A percentile compares a stretch with the other conserved stretches of the same genome.
phyloP scores from a whole-genome alignment of 441 rosid species.

The Aquilaria agallochum region DNA sequence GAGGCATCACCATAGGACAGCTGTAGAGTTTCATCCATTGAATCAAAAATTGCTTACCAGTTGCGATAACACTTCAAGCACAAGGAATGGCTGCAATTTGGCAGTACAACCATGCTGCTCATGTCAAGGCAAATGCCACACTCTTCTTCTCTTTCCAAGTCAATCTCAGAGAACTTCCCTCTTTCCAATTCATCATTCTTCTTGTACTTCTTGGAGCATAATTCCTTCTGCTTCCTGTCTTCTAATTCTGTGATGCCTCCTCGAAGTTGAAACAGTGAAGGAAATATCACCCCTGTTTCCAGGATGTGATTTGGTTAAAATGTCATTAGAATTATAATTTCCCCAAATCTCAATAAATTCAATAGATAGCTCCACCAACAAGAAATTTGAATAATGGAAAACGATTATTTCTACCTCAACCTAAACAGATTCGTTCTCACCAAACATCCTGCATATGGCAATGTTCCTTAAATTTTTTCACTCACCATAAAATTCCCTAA shows the following conservation, averaged over 20 bases:
- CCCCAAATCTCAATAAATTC: not conserved
- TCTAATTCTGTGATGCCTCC: slow-evolving; percentile 73
- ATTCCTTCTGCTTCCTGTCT: slow-evolving; percentile 69
- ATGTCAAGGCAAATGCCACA: slow-evolving; percentile 91
- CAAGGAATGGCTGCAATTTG: slow-evolving; percentile 75
- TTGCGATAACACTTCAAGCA: slow-evolving; percentile 73
- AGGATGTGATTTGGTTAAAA: slow-evolving; percentile 11
- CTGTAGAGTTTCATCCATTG: too few species aligned
- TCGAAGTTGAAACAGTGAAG: slow-evolving; percentile 77
- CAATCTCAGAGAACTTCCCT: slow-evolving; percentile 47
- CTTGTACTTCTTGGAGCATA: slow-evolving; percentile 43
- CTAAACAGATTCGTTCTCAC: too few species aligned
- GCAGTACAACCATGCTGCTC: slow-evolving; percentile 61
- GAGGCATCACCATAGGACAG: too few species aligned
- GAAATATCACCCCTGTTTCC: slow-evolving; percentile 70
- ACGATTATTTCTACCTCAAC: too few species aligned
- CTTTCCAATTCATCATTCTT: slow-evolving; percentile 45
- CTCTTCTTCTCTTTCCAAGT: slow-evolving; percentile 75
- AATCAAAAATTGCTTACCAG: slow-evolving; percentile 47
- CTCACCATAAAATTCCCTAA: slow-evolving; percentile 85
- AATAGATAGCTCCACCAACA: too few species aligned
- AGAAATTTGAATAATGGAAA: too few species aligned
- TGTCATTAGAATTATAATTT: not conserved
- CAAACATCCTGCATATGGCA: too few species aligned
- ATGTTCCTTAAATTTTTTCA: not conserved